Percentiles rank a stretch among this genome's conserved stretches.
These are phyloP conservation scores for Ascoidea asiatica DNA, from an alignment of 805 yeast genomes.

Conservation along the genomic window DNA sequence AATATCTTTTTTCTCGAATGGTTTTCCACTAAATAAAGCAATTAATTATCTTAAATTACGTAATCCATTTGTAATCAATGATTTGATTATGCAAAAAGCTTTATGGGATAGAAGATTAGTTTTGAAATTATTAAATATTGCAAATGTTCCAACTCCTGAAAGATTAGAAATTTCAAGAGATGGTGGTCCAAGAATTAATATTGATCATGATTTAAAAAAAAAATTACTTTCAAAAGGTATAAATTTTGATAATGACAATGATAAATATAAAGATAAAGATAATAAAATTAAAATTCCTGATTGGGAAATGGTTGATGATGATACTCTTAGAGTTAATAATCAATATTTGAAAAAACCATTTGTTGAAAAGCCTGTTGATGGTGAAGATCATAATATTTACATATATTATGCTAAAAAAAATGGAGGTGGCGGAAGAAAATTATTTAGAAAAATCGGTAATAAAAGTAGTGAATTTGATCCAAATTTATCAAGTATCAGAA, in stretches of 20 bases:
- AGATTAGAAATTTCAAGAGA: conserved; percentile 86
- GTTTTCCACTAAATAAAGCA: conserved; percentile 94
- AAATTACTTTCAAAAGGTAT: conserved; percentile 54
- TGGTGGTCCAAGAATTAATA: conserved; percentile 70
- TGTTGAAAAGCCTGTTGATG: conserved; percentile 98
- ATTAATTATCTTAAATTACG: conserved; percentile 79
- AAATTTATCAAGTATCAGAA: conserved; percentile 55
- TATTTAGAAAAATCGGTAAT: conserved; percentile 93
- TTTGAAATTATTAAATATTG: conserved; percentile 60
- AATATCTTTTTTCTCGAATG: conserved; percentile 86
- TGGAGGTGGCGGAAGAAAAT: conserved; percentile 95
- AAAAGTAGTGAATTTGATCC: conserved; percentile 95
- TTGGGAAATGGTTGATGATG: conserved; percentile 84
- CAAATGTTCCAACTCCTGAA: conserved; percentile 80
- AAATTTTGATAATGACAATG: conserved; percentile 21
- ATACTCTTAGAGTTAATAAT: conserved; percentile 68
- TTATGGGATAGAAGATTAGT: conserved; percentile 97
- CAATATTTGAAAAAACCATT: conserved; percentile 69
- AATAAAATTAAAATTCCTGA: conserved; percentile 43
- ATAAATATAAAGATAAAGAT: no score
- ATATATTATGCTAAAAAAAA: conserved; percentile 77
- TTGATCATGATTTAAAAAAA: conserved; percentile 51
- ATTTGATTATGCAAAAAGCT: conserved; percentile 79
- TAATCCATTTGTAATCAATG: conserved; percentile 83
- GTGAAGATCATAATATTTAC: conserved; percentile 94